A percentile compares a stretch with the other conserved stretches of the same genome.
Evolutionary conservation across 2,329 filamentous ascomycete species (phyloP).

Genomic region (Gnomoniopsis sp.): DNA sequence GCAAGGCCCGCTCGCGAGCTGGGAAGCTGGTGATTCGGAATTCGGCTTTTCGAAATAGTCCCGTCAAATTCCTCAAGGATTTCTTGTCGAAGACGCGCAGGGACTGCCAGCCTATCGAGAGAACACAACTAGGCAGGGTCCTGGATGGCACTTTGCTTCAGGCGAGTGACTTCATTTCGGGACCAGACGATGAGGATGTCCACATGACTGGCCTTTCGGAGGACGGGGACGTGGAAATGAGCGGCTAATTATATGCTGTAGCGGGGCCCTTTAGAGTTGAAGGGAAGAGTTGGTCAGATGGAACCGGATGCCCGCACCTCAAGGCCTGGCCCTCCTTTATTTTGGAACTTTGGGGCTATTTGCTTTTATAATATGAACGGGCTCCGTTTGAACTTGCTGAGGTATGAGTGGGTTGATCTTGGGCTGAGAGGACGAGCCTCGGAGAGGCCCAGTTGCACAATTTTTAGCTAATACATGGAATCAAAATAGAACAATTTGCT

Average conservation of each 20-base stretch:
- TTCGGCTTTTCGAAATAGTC: conserved; percentile 28
- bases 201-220: background rate
- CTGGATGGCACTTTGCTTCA: conserved; percentile 28
- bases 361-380: too few relatives aligned
- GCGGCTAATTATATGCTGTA: background rate
- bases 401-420: too few relatives aligned
- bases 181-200: too few relatives aligned
- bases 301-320: too few relatives aligned
- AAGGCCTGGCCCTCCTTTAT: too few relatives aligned
- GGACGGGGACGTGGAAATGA: background rate
- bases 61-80: conserved; percentile 34
- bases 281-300: background rate
- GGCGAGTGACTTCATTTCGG: conserved; percentile 14
- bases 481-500: too few relatives aligned
- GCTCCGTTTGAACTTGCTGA: too few relatives aligned
- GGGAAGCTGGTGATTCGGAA: conserved; percentile 13
- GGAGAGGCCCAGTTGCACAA: too few relatives aligned
- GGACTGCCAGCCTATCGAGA: conserved; percentile 34
- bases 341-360: too few relatives aligned
- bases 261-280: background rate
- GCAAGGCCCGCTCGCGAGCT: background rate
- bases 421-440: too few relatives aligned
- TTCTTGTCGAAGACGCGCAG: conserved; percentile 34
- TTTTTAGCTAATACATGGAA: too few relatives aligned
- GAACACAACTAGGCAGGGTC: conserved; percentile 39